phyloP scores from a whole-genome alignment of 129 eudicot species.

The Deinandra increscens region DNA sequence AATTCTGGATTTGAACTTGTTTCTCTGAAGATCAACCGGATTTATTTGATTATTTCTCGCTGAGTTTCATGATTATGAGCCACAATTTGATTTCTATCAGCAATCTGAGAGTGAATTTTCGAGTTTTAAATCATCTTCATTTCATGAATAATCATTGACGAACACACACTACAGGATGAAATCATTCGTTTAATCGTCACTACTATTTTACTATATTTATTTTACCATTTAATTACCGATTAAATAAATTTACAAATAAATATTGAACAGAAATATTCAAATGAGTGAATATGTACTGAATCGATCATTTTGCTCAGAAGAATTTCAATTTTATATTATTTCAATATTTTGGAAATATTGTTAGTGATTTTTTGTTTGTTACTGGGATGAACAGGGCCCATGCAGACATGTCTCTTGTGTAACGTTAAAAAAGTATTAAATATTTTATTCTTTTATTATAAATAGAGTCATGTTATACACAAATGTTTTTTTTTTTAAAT shows the following conservation, averaged over 20 bases:
- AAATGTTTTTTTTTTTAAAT: no score
- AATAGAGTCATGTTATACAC: not conserved
- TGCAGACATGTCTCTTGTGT: slow-evolving; percentile 32
- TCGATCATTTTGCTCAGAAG: no score
- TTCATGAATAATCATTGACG: not conserved
- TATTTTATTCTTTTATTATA: no score
- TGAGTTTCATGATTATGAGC: slow-evolving; percentile 4
- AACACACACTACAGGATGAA: not conserved
- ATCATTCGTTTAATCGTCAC: not conserved
- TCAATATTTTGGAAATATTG: not conserved
- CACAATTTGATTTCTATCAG: not conserved
- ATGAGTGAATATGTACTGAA: not conserved
- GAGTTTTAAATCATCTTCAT: not conserved
- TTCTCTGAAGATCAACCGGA: not conserved
- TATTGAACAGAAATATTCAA: not conserved
- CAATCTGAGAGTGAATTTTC: not conserved
- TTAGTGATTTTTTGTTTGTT: slow-evolving; percentile 31
- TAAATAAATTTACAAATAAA: not conserved
- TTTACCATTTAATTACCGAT: not conserved
- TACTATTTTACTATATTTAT: not conserved
- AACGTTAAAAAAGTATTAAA: not conserved
- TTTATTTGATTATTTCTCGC: no score
- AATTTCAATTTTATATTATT: not conserved
- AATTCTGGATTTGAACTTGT: slow-evolving; percentile 19
- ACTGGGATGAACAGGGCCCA: slow-evolving; percentile 27